phyloP scores from a whole-genome alignment of 140 eudicot species.

The Ambrosia hybrid region DNA sequence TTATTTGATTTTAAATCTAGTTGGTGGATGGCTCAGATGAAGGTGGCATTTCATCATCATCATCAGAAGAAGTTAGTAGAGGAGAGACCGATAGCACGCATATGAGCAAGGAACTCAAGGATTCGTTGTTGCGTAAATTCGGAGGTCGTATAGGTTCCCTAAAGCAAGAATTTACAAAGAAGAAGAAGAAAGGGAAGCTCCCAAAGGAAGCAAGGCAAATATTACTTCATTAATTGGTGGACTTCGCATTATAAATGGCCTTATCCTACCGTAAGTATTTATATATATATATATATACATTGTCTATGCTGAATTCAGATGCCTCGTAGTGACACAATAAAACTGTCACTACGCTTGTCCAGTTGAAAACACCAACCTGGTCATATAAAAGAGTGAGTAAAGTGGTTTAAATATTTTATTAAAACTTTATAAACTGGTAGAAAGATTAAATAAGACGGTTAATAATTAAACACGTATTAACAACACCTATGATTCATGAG shows the following conservation, averaged over 20 bases:
- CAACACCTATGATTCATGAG: too few species aligned
- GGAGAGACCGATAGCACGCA: not conserved
- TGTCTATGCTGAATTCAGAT: not conserved
- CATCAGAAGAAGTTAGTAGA: not conserved
- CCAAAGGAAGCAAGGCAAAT: constrained; percentile 20
- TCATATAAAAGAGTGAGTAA: not conserved
- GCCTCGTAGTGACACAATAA: not conserved
- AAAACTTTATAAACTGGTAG: too few species aligned
- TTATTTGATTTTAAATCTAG: not conserved
- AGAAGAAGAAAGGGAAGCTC: constrained; percentile 18
- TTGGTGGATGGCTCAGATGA: constrained; percentile 2
- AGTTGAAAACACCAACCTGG: too few species aligned
- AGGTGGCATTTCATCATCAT: not conserved
- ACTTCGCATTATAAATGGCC: constrained; percentile 16
- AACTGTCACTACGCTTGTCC: not conserved
- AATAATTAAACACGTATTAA: too few species aligned
- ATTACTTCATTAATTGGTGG: constrained; percentile 21
- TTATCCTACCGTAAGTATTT: constrained; percentile 14
- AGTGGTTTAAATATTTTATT: too few species aligned
- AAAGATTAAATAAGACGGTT: too few species aligned
- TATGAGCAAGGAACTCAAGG: constrained; percentile 16
- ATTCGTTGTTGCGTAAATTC: constrained; percentile 14
- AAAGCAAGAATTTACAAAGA: constrained; percentile 8
- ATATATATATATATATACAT: not conserved
- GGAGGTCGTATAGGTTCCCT: constrained; percentile 12